Percentiles rank a stretch among this genome's conserved stretches.
Conservation (phyloP, 176 grass and related monocot species). For the Sorghum bicolor region Sorghum_bicolor_NCBIv3 NC_012870.2:46552001-46552500, state of each 20-base stretch:
- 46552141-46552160: conserved; percentile 57
- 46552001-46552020: conserved; percentile 86
- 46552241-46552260: conserved; percentile 71
- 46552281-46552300: conserved; percentile 92
- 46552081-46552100: conserved; percentile 24
- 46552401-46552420: not conserved
- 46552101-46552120: conserved; percentile 50
- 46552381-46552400: not conserved
- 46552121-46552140: conserved; percentile 62
- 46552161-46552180: conserved; percentile 88
- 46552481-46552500: not conserved
- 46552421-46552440: not conserved
- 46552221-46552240: conserved; percentile 98
- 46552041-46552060: conserved; percentile 21
- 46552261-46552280: conserved; percentile 90
- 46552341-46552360: conserved; percentile 18
- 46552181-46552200: conserved; percentile 87
- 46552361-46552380: conserved; percentile 1
- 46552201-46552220: conserved; percentile 95
- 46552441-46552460: not conserved
- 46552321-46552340: conserved; percentile 62
- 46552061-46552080: conserved; percentile 23
- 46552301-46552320: conserved; percentile 93
- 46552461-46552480: conserved; percentile 11
- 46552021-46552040: conserved; percentile 28